Conservation (phyloP, 768 basidiomycete genomes). For the Leucocoprinus leucothites region DNA sequence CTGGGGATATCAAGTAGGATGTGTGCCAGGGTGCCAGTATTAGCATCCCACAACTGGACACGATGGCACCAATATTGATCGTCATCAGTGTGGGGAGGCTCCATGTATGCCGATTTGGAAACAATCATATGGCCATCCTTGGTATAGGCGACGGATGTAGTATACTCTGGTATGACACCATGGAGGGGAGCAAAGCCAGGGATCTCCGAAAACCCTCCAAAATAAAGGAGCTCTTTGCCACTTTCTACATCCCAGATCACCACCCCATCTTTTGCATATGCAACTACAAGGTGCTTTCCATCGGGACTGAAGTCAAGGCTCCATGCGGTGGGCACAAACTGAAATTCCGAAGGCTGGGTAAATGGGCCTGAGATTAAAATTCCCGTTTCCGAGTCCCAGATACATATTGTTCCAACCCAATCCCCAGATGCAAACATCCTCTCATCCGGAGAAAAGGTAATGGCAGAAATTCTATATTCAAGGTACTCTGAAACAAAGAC, state of each 20-base stretch:
- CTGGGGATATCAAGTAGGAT: too few relatives aligned
- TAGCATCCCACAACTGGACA: too few relatives aligned
- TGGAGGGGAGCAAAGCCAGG: too few relatives aligned
- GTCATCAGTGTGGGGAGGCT: too few relatives aligned
- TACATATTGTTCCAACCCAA: conserved; percentile 21
- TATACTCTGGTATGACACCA: too few relatives aligned
- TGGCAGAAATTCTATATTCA: not conserved
- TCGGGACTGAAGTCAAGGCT: conserved; percentile 24
- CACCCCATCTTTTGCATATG: conserved; percentile 15
- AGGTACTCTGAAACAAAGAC: conserved; percentile 14
- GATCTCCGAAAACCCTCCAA: too few relatives aligned
- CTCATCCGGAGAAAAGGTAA: conserved; percentile 26
- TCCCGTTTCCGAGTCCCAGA: conserved; percentile 17
- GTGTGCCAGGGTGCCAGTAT: too few relatives aligned
- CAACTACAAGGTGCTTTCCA: conserved; percentile 19
- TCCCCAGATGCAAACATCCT: conserved; percentile 23
- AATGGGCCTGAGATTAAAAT: conserved; percentile 14
- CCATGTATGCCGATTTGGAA: too few relatives aligned
- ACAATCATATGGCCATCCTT: too few relatives aligned
- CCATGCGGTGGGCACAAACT: not conserved
- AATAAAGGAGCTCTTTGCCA: not conserved
- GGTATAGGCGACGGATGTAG: too few relatives aligned
- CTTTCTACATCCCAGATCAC: conserved; percentile 19
- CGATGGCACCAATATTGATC: too few relatives aligned
- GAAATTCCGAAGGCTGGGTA: too few relatives aligned